Evolutionary conservation across 1,139 yeast species (phyloP).

Genomic region (Geotrichum klebahnii): DNA sequence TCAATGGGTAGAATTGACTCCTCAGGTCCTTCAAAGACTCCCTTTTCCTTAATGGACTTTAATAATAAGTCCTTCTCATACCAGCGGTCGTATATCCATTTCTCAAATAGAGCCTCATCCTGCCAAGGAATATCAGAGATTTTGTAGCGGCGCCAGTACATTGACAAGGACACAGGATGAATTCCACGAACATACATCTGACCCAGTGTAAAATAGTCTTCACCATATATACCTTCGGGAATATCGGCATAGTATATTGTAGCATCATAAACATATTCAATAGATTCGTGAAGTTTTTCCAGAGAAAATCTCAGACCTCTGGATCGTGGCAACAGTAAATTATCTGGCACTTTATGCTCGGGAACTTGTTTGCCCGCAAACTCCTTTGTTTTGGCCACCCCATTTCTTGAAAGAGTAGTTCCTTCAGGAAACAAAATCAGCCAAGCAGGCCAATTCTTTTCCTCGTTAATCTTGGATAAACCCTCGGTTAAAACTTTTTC

Average conservation of each 20-base stretch:
- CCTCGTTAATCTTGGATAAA: constrained; percentile 49
- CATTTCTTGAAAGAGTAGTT: constrained; percentile 70
- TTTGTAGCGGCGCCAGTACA: constrained; percentile 57
- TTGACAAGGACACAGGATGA: constrained; percentile 63
- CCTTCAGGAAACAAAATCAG: constrained; percentile 90
- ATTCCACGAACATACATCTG: constrained; percentile 62
- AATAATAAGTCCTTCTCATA: constrained; percentile 66
- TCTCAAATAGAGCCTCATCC: constrained; percentile 55
- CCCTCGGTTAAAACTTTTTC: constrained; percentile 54
- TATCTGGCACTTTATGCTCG: constrained; percentile 46
- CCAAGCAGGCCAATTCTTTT: constrained; percentile 42
- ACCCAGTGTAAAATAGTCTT: constrained; percentile 64
- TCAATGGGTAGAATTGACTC: neutral
- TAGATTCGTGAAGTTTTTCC: constrained; percentile 53
- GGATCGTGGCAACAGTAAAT: constrained; percentile 73
- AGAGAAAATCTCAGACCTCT: constrained; percentile 74
- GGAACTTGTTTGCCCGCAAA: constrained; percentile 50
- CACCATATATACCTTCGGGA: constrained; percentile 61
- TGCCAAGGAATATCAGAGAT: constrained; percentile 64
- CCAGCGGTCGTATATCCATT: constrained; percentile 80
- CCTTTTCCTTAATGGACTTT: constrained; percentile 55
- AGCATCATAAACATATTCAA: constrained; percentile 71
- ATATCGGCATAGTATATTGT: constrained; percentile 81
- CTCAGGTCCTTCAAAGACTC: constrained; percentile 45
- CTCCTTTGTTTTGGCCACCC: constrained; percentile 53